Base-by-base conservation (phyloP, 164 flowering plant species). In the Aristolochia fimbriata region DNA sequence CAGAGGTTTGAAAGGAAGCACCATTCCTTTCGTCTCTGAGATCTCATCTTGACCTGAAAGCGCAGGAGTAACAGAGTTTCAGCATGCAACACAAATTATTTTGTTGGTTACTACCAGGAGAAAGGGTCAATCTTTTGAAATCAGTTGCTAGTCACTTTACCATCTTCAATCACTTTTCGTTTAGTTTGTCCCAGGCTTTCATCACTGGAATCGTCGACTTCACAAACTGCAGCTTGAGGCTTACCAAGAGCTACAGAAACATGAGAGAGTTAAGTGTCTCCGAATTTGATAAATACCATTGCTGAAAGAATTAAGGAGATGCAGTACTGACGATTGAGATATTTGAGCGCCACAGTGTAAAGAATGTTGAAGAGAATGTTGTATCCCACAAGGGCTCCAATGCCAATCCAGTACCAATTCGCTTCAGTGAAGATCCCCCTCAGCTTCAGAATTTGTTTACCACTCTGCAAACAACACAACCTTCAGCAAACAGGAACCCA, bases 361-460 rank as follows among this genome's bases (percentile, higher is more conserved):
- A 86, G 85, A 55, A 89, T 55, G 62, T 87, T 89, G 76, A 82
- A 86, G 65, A 92, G 82, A 61, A 85, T 16, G 21, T 73, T 71
- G 72, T 81, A 89, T 2, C 87, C 95, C 14, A 84, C 6, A 66
- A 92, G 81, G 25, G 84, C 93, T 21, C 65, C 87, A 15, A 63
- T 69, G 15, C 98, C 96, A 45, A 87, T 92, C 98, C 98, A 92
- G 65, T 65, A 89, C 96, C 96, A 87, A 15, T 78, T 71, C 43
- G 56, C 70, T 0, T 84, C 70, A 7, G 76, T 55, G 57, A 58
- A 73, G 41, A 87, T 69, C 21, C 82, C 81, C 62, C 58, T 72
- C 30, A 57, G 49, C 60, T 68, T 48, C 33, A 72, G 69, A 53
- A 72, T 30, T 43, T 51, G 21, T 47, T 51, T 55, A 23, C 74